Percentiles rank a stretch among this genome's conserved stretches.
Conservation (phyloP, 495 filamentous ascomycete genomes). For the Penicillium atrosanguineum region DNA sequence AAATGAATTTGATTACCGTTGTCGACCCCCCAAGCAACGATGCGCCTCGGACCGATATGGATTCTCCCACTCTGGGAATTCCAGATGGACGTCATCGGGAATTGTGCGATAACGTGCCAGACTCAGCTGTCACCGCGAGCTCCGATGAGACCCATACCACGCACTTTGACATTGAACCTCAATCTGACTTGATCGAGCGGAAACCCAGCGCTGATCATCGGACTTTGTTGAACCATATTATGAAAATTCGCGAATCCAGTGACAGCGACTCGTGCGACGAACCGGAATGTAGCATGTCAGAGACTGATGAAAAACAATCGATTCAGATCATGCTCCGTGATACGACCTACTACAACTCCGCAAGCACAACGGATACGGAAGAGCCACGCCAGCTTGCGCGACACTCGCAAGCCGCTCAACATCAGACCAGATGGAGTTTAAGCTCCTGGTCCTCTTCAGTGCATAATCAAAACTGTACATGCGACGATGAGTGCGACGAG, state of each 20-base stretch:
- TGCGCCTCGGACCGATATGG: conserved; percentile 34
- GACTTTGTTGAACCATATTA: conserved; percentile 51
- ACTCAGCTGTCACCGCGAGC: conserved; percentile 36
- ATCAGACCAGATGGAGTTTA: conserved; percentile 47
- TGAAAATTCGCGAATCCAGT: conserved; percentile 50
- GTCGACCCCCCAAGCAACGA: conserved; percentile 8
- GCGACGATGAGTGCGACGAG: conserved; percentile 37
- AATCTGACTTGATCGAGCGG: conserved; percentile 53
- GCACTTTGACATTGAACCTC: conserved; percentile 68
- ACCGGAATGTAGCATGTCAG: conserved; percentile 51
- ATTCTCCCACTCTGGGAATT: conserved; percentile 71
- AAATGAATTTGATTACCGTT: conserved; percentile 32
- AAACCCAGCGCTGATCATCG: conserved; percentile 36
- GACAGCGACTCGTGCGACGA: conserved; percentile 48
- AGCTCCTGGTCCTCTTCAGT: conserved; percentile 54
- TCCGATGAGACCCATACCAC: conserved; percentile 61
- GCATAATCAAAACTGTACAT: conserved; percentile 39
- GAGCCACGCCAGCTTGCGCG: conserved; percentile 24
- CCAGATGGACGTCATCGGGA: conserved; percentile 52
- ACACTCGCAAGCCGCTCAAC: conserved; percentile 17
- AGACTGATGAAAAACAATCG: conserved; percentile 54
- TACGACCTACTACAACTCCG: conserved; percentile 37
- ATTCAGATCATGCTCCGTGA: conserved; percentile 60
- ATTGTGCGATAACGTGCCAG: conserved; percentile 34
- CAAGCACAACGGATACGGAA: conserved; percentile 30